Evolutionary conservation across 768 basidiomycete genomes (phyloP).

Genomic region (Sistotremastrum suecicum): DNA sequence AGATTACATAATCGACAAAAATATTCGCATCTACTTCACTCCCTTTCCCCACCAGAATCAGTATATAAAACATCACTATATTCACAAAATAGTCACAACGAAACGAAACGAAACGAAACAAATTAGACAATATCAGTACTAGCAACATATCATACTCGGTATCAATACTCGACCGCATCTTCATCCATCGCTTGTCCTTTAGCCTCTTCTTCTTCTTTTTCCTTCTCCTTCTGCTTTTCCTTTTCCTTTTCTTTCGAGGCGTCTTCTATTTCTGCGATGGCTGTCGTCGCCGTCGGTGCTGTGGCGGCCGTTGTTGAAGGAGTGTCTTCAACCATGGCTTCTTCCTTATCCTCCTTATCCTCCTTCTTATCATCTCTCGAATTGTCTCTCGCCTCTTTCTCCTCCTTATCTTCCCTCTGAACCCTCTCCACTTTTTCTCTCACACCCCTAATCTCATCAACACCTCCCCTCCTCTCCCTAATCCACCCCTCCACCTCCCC

Average conservation of each 20-base stretch:
- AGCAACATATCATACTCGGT: too few species aligned
- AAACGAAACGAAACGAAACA: too few species aligned
- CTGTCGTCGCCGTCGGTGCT: too few species aligned
- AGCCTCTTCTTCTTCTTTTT: slow-evolving; percentile 39
- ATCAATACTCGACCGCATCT: slow-evolving; percentile 66
- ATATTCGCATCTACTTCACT: too few species aligned
- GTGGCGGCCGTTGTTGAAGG: neutral
- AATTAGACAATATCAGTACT: too few species aligned
- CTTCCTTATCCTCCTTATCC: slow-evolving; percentile 18
- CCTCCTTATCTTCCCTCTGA: slow-evolving; percentile 17
- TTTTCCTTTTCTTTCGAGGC: slow-evolving; percentile 10
- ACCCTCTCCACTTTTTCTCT: slow-evolving; percentile 38
- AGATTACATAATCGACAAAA: too few species aligned
- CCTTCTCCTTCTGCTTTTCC: slow-evolving; percentile 23
- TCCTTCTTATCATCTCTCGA: slow-evolving; percentile 4
- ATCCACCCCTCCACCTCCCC: slow-evolving; percentile 57
- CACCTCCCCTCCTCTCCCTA: slow-evolving; percentile 40
- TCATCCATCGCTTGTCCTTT: slow-evolving; percentile 58
- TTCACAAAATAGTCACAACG: too few species aligned
- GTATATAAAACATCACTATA: too few species aligned
- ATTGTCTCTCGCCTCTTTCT: slow-evolving; percentile 15
- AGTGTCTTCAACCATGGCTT: slow-evolving; percentile 12
- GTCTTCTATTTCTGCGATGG: slow-evolving; percentile 2
- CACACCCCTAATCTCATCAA: slow-evolving; percentile 46
- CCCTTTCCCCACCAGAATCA: too few species aligned